A percentile compares a stretch with the other conserved stretches of the same genome.
Evolutionary conservation across 2,329 filamentous ascomycete genomes (phyloP).

Genomic region (Trichoderma sp.): DNA sequence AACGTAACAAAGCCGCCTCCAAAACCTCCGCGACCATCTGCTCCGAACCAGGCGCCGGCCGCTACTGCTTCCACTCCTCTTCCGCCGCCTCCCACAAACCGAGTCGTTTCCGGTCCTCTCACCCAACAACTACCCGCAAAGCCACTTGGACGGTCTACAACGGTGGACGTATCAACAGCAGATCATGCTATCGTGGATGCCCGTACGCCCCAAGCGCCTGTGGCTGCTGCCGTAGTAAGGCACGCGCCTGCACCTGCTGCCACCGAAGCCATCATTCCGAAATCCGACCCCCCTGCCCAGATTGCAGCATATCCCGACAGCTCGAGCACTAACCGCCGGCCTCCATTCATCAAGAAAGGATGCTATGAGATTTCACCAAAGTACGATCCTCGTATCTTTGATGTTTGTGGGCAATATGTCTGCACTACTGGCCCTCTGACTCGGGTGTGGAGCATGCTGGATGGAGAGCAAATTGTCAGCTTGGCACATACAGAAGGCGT

Average conservation of each 20-base stretch:
- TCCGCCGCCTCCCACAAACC: constrained; percentile 24
- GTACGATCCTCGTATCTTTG: constrained; percentile 83
- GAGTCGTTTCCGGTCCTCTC: constrained; percentile 38
- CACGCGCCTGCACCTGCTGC: constrained; percentile 26
- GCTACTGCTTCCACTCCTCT: constrained; percentile 27
- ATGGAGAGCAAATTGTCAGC: constrained; percentile 79
- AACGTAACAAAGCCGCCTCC: constrained; percentile 40
- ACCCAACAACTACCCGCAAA: constrained; percentile 37
- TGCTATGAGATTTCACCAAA: constrained; percentile 77
- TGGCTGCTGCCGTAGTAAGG: constrained; percentile 26
- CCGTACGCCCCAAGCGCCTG: constrained; percentile 31
- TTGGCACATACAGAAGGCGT: constrained; percentile 81
- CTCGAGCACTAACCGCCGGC: constrained; percentile 79
- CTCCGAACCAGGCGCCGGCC: constrained; percentile 29
- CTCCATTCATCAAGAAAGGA: constrained; percentile 72
- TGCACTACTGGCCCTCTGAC: constrained; percentile 88
- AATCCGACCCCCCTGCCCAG: constrained; percentile 50
- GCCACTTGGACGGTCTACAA: constrained; percentile 37
- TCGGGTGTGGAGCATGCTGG: constrained; percentile 81
- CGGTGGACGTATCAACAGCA: constrained; percentile 40
- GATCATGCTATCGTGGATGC: constrained; percentile 32
- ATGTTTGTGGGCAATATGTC: constrained; percentile 83
- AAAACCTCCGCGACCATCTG: constrained; percentile 47
- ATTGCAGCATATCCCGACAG: constrained; percentile 77
- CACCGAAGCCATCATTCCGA: constrained; percentile 31